phyloP scores from a whole-genome alignment of 768 basidiomycete genomes.

The Serendipita sp. region DNA sequence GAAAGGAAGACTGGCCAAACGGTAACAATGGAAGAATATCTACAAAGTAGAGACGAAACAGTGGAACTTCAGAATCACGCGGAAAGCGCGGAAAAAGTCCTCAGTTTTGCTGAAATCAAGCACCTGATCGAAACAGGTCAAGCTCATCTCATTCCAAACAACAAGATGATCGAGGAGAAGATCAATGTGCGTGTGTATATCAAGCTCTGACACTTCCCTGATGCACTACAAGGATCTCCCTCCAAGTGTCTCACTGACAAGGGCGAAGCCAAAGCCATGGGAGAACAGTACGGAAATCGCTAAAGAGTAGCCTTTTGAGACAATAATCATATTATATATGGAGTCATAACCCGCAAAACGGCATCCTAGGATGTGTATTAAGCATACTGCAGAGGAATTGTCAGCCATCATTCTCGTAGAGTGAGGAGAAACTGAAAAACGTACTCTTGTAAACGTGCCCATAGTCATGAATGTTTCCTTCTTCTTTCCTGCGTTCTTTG shows the following conservation, averaged over 20 bases:
- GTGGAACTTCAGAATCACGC: background rate
- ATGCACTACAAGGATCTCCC: constrained; percentile 28
- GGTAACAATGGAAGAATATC: background rate
- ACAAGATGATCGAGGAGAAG: constrained; percentile 49
- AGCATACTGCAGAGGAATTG: background rate
- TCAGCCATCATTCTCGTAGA: background rate
- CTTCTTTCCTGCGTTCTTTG: constrained; percentile 35
- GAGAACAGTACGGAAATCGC: constrained; percentile 20
- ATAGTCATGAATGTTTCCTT: constrained; percentile 88
- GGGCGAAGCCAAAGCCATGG: constrained; percentile 52
- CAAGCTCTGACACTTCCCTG: background rate
- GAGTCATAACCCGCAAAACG: background rate
- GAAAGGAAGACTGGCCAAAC: background rate
- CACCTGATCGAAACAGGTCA: constrained; percentile 54
- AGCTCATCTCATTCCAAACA: constrained; percentile 62
- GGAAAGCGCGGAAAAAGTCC: too few species aligned
- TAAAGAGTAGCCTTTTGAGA: background rate
- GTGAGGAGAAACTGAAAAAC: constrained; percentile 16
- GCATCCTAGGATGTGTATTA: background rate
- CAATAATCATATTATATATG: background rate
- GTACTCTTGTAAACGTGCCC: constrained; percentile 79
- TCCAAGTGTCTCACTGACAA: constrained; percentile 39
- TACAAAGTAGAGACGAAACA: background rate
- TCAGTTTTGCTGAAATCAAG: constrained; percentile 49
- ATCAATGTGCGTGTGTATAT: constrained; percentile 36